phyloP scores from a whole-genome alignment of 2,329 filamentous ascomycete genomes.

The Epichloe bromicola region DNA sequence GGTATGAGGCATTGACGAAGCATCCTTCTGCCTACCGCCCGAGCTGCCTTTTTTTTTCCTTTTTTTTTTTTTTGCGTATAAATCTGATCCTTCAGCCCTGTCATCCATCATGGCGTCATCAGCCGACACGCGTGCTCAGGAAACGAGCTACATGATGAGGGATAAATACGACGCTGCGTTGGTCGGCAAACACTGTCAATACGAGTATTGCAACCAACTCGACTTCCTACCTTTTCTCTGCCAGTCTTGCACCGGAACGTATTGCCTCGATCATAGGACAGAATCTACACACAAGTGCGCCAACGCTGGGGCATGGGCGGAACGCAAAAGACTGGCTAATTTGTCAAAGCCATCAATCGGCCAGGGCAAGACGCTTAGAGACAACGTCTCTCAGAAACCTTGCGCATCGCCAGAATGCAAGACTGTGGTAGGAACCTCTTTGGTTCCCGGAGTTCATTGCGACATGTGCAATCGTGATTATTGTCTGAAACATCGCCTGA shows the following conservation, averaged over 20 bases:
- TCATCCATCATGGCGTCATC: conserved; percentile 38
- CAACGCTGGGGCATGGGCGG: conserved; percentile 49
- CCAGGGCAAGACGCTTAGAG: conserved; percentile 39
- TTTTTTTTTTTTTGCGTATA: background rate
- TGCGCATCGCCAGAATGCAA: conserved; percentile 57
- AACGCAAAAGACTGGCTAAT: conserved; percentile 40
- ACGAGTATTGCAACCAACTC: conserved; percentile 81
- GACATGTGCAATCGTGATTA: conserved; percentile 58
- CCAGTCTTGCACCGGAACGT: conserved; percentile 74
- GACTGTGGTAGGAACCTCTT: conserved; percentile 54
- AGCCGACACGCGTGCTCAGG: conserved; percentile 26
- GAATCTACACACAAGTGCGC: conserved; percentile 66
- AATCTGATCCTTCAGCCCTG: background rate
- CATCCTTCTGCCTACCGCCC: conserved; percentile 4
- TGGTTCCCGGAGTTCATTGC: conserved; percentile 60
- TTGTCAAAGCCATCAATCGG: conserved; percentile 41
- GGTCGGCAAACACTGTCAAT: conserved; percentile 84
- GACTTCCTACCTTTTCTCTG: conserved; percentile 95
- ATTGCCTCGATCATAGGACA: conserved; percentile 85
- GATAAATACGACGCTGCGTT: conserved; percentile 62
- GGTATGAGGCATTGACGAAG: conserved; percentile 1
- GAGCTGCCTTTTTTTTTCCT: background rate
- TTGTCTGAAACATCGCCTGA: conserved; percentile 64
- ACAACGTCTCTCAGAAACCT: conserved; percentile 47
- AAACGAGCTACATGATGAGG: conserved; percentile 59